Percentiles rank a stretch among this genome's conserved stretches.
Conservation (phyloP, 1,284 basidiomycete species). For the Trichosporon sp. region DNA sequence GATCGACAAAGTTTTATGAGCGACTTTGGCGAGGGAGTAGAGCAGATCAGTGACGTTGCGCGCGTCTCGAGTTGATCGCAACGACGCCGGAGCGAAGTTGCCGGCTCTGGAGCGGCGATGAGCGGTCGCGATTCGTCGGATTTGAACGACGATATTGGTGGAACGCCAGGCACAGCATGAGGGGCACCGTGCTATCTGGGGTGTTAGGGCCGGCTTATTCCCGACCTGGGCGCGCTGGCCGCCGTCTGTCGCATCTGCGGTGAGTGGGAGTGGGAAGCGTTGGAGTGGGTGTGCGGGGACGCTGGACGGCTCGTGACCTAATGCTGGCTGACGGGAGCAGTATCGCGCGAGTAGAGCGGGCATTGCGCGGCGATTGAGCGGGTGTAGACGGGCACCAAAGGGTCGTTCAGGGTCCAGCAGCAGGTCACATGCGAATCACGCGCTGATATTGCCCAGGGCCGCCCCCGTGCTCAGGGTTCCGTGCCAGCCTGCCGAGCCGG, state of each 20-base stretch:
- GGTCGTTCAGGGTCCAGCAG: no score
- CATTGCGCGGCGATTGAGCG: neutral
- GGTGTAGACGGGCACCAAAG: no score
- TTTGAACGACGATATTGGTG: neutral
- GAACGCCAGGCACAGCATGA: neutral
- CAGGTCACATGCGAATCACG: conserved; percentile 19
- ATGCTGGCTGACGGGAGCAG: neutral
- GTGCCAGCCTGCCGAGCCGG: neutral
- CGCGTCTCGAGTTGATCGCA: neutral
- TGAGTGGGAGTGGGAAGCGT: neutral
- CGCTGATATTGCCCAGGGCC: neutral
- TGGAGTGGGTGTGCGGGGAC: neutral
- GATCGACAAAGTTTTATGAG: conserved; percentile 7
- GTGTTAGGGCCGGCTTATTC: neutral
- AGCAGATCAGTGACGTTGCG: conserved; percentile 11
- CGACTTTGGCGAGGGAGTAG: conserved; percentile 1
- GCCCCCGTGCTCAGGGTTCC: neutral
- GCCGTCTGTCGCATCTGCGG: neutral
- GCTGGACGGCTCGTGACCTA: neutral
- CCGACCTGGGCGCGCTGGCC: neutral
- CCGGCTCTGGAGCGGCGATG: neutral
- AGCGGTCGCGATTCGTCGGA: neutral
- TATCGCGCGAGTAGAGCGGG: neutral
- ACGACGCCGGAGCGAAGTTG: neutral
- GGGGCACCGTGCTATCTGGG: conserved; percentile 13